These are phyloP conservation scores for Stephania japonica DNA, from an alignment of 164 flowering plant genomes.

Conservation along the genomic window DNA sequence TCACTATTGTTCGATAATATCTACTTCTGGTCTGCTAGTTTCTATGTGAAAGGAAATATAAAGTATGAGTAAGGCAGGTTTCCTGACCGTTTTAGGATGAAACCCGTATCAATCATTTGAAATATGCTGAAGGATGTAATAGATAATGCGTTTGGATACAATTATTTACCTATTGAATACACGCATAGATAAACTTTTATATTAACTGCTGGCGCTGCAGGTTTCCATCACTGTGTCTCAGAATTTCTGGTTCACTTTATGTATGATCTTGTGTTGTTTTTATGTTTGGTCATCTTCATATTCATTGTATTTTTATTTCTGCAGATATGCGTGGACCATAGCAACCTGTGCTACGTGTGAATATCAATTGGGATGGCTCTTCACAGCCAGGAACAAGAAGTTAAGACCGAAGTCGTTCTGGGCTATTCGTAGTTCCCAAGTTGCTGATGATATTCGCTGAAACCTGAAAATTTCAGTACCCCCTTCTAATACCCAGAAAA, in stretches of 20 bases:
- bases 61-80: not conserved
- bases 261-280: not conserved
- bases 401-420: constrained; percentile 77
- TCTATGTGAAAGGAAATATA: not conserved
- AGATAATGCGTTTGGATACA: not conserved
- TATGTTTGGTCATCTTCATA: too few relatives aligned
- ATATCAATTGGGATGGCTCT: constrained; percentile 76
- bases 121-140: not conserved
- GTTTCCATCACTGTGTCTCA: not conserved
- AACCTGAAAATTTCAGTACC: not conserved
- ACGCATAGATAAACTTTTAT: too few relatives aligned
- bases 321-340: constrained; percentile 90
- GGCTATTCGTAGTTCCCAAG: constrained; percentile 71
- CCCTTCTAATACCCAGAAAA: not conserved
- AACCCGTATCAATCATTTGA: not conserved
- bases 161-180: not conserved
- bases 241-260: not conserved
- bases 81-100: too few relatives aligned
- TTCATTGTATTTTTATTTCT: not conserved
- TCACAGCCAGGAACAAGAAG: constrained; percentile 57
- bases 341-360: constrained; percentile 65
- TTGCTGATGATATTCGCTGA: constrained; percentile 44
- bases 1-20: not conserved
- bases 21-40: not conserved
- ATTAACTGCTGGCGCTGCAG: not conserved